phyloP scores from a whole-genome alignment of 495 filamentous ascomycete genomes.

The Usnea hakonensis region DNA sequence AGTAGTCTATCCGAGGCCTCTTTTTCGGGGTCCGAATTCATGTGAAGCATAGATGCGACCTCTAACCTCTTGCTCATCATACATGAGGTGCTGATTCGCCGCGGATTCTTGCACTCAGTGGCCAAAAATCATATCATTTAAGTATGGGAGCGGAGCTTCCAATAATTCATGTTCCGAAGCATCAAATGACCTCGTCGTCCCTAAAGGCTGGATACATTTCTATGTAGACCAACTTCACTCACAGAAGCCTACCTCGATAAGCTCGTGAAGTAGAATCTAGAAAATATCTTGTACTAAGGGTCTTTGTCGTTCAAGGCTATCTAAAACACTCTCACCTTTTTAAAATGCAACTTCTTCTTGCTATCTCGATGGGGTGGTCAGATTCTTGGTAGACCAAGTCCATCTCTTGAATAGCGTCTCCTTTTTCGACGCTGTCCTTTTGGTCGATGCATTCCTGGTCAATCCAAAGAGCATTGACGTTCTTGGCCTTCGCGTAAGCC shows the following conservation, averaged over 20 bases:
- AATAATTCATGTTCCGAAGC: neutral
- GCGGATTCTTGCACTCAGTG: neutral
- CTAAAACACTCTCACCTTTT: neutral
- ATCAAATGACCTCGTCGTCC: neutral
- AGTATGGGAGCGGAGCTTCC: neutral
- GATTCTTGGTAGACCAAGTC: slow-evolving; percentile 34
- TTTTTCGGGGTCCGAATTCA: neutral
- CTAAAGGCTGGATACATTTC: neutral
- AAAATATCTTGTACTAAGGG: neutral
- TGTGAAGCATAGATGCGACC: neutral
- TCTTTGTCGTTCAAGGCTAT: neutral
- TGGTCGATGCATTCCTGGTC: slow-evolving; percentile 38
- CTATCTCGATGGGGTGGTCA: slow-evolving; percentile 24
- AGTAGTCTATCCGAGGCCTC: neutral
- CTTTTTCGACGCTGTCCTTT: slow-evolving; percentile 28
- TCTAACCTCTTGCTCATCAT: neutral
- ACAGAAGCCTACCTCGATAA: neutral
- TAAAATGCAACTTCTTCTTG: neutral
- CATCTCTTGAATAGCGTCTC: slow-evolving; percentile 35
- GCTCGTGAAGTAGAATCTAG: neutral
- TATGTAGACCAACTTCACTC: neutral
- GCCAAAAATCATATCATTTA: neutral
- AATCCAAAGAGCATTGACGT: slow-evolving; percentile 31
- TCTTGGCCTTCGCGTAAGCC: slow-evolving; percentile 1
- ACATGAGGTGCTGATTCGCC: neutral